Evolutionary conservation across 148 eudicot species (phyloP), one percentile per base, ranked within the genome.

Genomic region (Diospyros kaki): DNA sequence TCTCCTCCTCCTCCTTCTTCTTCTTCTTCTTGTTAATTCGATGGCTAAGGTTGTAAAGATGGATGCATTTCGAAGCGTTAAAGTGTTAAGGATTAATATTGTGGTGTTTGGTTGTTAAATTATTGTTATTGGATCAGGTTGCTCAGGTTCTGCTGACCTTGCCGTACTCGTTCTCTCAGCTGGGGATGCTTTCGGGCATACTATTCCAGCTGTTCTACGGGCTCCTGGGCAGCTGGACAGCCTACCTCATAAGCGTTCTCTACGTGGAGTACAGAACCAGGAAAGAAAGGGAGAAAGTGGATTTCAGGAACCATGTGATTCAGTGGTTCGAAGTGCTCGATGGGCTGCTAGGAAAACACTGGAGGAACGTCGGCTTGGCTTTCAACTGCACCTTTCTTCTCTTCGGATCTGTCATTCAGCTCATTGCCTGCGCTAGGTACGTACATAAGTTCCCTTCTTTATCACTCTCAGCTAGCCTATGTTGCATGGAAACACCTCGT

Each of bases 271-370:
- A 94, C 76, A 75, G 98, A 79, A 94, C 97, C 43, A 80, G 98
- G 71, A 94, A 94, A 80, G 98, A 92, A 80, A 81, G 98, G 40
- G 96, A 94, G 62, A 94, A 94, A 78, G 93, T 87, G 75, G 93
- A 92, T 87, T 94, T 94, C 81, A 77, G 98, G 52, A 92, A 90
- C 77, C 98, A 94, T 82, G 96, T 94, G 67, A 94, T 94, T 82
- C 98, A 94, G 98, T 93, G 98, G 98, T 93, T 93, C 86, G 98
- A 93, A 80, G 98, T 93, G 67, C 89, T 93, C 75, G 98, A 93
- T 84, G 98, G 98, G 50, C 83, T 93, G 15, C 93, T 93, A 51
- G 98, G 98, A 51, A 93, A 89, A 48, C 89, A 93, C 69, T 93
- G 98, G 98, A 93, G 98, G 84, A 93, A 93, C 79, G 96, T 93